Conservation (phyloP, 2,329 filamentous ascomycete species). For the Knufia fluminis region DNA sequence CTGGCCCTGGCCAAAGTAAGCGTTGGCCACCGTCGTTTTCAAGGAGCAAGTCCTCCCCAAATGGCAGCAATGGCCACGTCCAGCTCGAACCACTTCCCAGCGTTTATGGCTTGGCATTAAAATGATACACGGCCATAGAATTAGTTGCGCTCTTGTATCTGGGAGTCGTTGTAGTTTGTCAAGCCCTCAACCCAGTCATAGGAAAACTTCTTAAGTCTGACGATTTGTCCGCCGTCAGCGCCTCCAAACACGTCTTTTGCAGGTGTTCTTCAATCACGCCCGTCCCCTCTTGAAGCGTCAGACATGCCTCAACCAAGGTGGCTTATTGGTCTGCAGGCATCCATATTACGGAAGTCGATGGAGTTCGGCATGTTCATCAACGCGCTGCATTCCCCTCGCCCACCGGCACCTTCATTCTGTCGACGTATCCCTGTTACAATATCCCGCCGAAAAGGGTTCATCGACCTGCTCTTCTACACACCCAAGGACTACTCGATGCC, state of each 20-base stretch:
- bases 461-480: conserved; percentile 7
- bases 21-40: conserved; percentile 5
- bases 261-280: conserved; percentile 3
- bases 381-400: conserved; percentile 7
- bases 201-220: conserved; percentile 3
- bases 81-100: conserved; percentile 4
- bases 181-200: conserved; percentile 3
- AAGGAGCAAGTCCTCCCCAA: not conserved
- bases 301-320: conserved; percentile 6
- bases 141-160: conserved; percentile 5
- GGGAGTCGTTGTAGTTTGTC: conserved; percentile 3
- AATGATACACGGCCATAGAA: conserved; percentile 2
- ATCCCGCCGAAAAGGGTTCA: conserved; percentile 4
- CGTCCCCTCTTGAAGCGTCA: conserved; percentile 1
- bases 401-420: conserved; percentile 3
- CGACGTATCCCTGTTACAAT: conserved; percentile 6
- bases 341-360: conserved; percentile 6
- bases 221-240: not conserved
- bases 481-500: conserved; percentile 6
- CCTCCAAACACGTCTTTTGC: conserved; percentile 3
- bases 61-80: not conserved
- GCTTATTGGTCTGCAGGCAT: conserved; percentile 6
- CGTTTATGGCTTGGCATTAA: conserved; percentile 5
- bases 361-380: conserved; percentile 6
- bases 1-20: conserved; percentile 1